Conservation (phyloP, 1,284 basidiomycete genomes). For the Bjerkandera adusta region DNA sequence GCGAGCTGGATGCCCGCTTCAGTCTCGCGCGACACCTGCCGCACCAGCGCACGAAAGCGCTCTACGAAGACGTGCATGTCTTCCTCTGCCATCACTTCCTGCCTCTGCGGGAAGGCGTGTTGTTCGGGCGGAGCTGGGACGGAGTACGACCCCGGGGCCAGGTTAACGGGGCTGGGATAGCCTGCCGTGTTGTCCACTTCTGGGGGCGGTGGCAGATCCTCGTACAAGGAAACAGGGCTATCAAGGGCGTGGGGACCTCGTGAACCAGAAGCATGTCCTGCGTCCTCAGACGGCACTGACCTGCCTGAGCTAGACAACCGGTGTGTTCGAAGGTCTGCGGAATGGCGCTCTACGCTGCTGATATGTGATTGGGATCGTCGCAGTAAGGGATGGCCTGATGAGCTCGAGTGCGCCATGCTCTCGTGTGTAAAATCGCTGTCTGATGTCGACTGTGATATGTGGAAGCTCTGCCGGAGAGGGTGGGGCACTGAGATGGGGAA, state of each 20-base stretch:
- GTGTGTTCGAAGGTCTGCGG: too few species aligned
- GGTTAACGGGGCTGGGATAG: slow-evolving; percentile 21
- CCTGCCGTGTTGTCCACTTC: too few species aligned
- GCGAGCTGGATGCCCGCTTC: slow-evolving; percentile 43
- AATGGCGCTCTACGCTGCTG: slow-evolving; percentile 2
- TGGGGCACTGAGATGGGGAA: slow-evolving; percentile 21
- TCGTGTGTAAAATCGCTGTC: slow-evolving; percentile 18
- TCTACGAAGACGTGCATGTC: slow-evolving; percentile 44
- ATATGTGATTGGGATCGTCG: slow-evolving; percentile 12
- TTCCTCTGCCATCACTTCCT: slow-evolving; percentile 22
- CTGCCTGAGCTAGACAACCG: too few species aligned
- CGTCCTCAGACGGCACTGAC: too few species aligned
- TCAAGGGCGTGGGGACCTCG: too few species aligned
- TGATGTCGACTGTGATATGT: slow-evolving; percentile 8
- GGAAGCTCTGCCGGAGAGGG: slow-evolving; percentile 6
- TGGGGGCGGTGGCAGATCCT: too few species aligned
- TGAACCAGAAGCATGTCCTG: too few species aligned
- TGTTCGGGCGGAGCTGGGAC: slow-evolving; percentile 9
- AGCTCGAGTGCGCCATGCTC: slow-evolving; percentile 11
- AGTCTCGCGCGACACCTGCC: slow-evolving; percentile 48
- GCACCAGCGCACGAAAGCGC: slow-evolving; percentile 47
- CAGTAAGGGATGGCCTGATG: slow-evolving; percentile 7
- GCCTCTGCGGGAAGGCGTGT: slow-evolving; percentile 12
- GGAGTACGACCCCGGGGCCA: slow-evolving; percentile 16
- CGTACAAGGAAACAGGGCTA: too few species aligned